Evolutionary conservation across 2,329 filamentous ascomycete species (phyloP).

Genomic region (Metarhizium robertsii): DNA sequence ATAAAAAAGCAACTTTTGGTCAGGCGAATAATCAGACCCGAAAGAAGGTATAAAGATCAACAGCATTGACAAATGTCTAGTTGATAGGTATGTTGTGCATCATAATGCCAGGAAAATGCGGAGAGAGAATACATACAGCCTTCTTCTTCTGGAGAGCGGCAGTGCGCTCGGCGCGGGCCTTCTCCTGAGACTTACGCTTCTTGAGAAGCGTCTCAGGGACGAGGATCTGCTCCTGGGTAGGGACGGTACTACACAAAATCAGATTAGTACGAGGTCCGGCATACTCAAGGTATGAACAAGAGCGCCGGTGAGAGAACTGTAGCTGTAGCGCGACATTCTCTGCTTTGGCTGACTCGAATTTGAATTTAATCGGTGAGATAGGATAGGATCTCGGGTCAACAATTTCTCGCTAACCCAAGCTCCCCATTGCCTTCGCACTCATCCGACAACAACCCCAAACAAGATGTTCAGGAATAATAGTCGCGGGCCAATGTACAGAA

Average conservation of each 20-base stretch:
- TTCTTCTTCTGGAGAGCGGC: constrained; percentile 79
- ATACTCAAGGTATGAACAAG: constrained; percentile 50
- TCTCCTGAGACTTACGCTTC: constrained; percentile 99
- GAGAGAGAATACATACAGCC: constrained; percentile 60
- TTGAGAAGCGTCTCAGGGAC: constrained; percentile 99
- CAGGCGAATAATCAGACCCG: constrained; percentile 70
- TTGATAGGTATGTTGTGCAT: constrained; percentile 86
- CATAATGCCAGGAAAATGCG: constrained; percentile 42
- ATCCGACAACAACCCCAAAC: constrained; percentile 66
- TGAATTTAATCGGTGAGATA: constrained; percentile 71
- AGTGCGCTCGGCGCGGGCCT: constrained; percentile 84
- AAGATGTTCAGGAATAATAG: constrained; percentile 28
- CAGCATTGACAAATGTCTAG: constrained; percentile 94
- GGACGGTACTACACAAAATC: constrained; percentile 62
- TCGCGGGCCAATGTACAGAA: constrained; percentile 18
- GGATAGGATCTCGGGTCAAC: constrained; percentile 1
- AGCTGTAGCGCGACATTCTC: constrained; percentile 88
- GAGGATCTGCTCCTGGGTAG: constrained; percentile 90
- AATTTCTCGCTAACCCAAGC: not conserved
- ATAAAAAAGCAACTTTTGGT: constrained; percentile 11
- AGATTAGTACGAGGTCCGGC: constrained; percentile 75
- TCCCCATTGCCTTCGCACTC: constrained; percentile 33
- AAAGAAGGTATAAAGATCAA: constrained; percentile 97
- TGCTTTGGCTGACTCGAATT: constrained; percentile 75
- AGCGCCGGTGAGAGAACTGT: constrained; percentile 90